Evolutionary conservation across 2,329 filamentous ascomycete genomes (phyloP), one percentile per base, ranked within the genome.

Genomic region (Magnaporthiopsis incrustans): DNA sequence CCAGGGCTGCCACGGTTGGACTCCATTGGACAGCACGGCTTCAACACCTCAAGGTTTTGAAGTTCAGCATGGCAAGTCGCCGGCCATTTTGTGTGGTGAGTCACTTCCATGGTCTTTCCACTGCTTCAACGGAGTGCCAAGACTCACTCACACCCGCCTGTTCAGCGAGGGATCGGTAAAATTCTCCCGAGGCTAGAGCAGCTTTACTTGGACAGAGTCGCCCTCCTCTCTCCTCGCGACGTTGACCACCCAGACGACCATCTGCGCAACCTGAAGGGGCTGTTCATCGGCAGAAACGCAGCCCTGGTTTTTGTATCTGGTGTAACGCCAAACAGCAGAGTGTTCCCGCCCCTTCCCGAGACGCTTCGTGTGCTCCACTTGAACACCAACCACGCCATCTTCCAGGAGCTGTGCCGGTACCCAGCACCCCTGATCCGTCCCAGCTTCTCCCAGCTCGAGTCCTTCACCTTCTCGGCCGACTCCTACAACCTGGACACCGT

Each of bases 281-380:
- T 69, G 7, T 44, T 66, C 38, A 50, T 67, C 14, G 65, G 67
- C 30, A 26, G n/a, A 53, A 11, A 53, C 22, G 4, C 22, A 25
- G 18, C 44, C 30, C 27, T 14, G n/a, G 18, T 15, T 33, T 58
- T 22, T 12, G 5, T 18, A 8, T 8, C 14, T 12, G 18, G 15
- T 10, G 18, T 30, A 30, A 30, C 30, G 30, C 30, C 30, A 30
- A 30, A 53, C 44, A 22, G 15, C 8, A 38, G 61, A 25, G 15
- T 32, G 4, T 65, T 67, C 6, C 65, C 67, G 4, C 8, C 14
- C 5, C 35, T 68, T 35, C 64, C 65, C 4, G 8, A 33, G 3
- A 35, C 61, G 8, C 58, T 68, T 50, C 63, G 67, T 3, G 62
- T 64, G 32, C 60, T 68, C n/a, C 65, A 67, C 44, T 57, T 68